Conservation (phyloP, 2,329 filamentous ascomycete genomes). For the Trichoderma sp. region DNA sequence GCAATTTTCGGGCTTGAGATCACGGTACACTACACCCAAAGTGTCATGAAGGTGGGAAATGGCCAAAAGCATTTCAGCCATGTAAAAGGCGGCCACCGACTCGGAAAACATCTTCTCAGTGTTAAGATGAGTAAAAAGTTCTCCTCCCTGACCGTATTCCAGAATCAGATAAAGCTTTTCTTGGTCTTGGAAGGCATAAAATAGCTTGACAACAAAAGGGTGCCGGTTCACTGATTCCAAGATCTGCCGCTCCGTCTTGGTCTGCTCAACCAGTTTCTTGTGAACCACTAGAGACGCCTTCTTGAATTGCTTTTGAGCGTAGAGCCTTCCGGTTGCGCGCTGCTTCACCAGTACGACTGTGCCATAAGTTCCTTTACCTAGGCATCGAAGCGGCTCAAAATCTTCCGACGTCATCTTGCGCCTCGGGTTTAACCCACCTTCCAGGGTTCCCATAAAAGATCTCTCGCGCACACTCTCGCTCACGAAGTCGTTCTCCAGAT, state of each 20-base stretch:
- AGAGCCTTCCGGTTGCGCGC: conserved; percentile 80
- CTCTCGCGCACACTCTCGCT: conserved; percentile 61
- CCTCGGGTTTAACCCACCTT: conserved; percentile 55
- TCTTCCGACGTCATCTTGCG: conserved; percentile 91
- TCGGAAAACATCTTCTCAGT: conserved; percentile 96
- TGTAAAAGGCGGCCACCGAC: conserved; percentile 89
- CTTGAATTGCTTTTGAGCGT: conserved; percentile 97
- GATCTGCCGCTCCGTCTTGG: conserved; percentile 93
- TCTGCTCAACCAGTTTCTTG: conserved; percentile 95
- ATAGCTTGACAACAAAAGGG: conserved; percentile 96
- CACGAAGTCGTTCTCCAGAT: conserved; percentile 80
- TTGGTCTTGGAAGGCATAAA: conserved; percentile 97
- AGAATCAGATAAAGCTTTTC: conserved; percentile 97
- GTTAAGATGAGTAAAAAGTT: conserved; percentile 92
- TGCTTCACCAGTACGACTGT: conserved; percentile 95
- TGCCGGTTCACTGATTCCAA: conserved; percentile 95
- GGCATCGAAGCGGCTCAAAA: conserved; percentile 86
- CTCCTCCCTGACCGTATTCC: conserved; percentile 95
- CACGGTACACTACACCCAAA: conserved; percentile 92
- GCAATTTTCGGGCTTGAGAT: conserved; percentile 97
- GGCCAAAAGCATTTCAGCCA: conserved; percentile 96
- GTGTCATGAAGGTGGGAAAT: conserved; percentile 90
- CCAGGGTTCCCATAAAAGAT: conserved; percentile 48
- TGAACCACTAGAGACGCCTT: conserved; percentile 95
- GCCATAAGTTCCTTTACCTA: conserved; percentile 95